phyloP scores from a whole-genome alignment of 345 rosid genomes.

The Syzygium aqueum region DNA sequence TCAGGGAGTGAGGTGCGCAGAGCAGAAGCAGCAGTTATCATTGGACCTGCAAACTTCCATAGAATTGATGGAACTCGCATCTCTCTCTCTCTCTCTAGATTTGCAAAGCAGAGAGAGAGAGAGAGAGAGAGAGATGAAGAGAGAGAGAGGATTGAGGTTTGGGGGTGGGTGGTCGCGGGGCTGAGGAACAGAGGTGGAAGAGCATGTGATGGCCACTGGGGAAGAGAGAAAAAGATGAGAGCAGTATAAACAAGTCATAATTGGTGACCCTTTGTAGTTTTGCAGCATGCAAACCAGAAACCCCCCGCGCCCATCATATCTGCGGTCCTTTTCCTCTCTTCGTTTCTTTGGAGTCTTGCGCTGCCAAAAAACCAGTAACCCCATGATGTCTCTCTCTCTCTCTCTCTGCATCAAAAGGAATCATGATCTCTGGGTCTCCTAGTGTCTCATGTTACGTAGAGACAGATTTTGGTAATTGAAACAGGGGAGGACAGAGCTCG shows the following conservation, averaged over 20 bases:
- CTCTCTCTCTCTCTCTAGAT: background rate
- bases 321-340: background rate
- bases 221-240: background rate
- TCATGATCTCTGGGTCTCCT: background rate
- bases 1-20: background rate
- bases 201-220: constrained; percentile 21
- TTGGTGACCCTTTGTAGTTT: background rate
- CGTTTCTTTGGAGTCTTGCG: background rate
- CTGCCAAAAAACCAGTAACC: background rate
- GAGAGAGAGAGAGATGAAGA: background rate
- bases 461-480: background rate
- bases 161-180: background rate
- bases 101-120: background rate
- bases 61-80: constrained; percentile 1
- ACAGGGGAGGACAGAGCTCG: background rate
- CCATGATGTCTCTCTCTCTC: background rate
- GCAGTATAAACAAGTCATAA: background rate
- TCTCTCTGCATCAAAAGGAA: background rate
- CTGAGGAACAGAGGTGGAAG: background rate
- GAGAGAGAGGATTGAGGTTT: background rate
- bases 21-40: background rate
- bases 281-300: background rate
- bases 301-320: background rate
- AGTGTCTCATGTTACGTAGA: background rate
- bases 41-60: background rate